Evolutionary conservation across 106 monocot species (phyloP), one percentile per base, ranked within the genome.

Genomic region (Gastrodia elata): DNA sequence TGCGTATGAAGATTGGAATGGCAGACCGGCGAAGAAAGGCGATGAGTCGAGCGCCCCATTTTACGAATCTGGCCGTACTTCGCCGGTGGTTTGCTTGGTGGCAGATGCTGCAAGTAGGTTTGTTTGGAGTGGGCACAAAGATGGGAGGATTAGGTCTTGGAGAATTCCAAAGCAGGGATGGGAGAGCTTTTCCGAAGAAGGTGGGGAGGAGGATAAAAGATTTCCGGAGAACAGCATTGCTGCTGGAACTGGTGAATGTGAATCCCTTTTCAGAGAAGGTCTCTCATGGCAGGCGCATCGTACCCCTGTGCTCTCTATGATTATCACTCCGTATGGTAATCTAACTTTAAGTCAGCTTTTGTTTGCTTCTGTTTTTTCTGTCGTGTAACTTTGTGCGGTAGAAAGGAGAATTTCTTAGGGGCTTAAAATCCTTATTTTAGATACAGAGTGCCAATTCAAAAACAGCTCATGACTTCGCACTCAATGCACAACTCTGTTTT

Each of bases 121-220:
- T 49, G 70, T 97, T 0, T 97, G 92, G 92, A 92, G 82, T 27
- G 96, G 96, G 32, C 96, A 97, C 77, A 97, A 82, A 84, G 96
- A 97, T 71, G 96, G 96, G 6, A 97, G 79, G 82, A 87, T 97
- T 27, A 71, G 88, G 73, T 86, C 86, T 15, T 97, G 96, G 96
- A 86, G 39, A 74, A 83, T 92, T 77, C 83, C 86, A 25, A 61
- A 72, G 68, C 48, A 70, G 41, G 8, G 25, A 32, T 55, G 20
- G 26, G 64, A 24, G 74, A 52, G 35, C 2, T 71, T 11, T 13
- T 37, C 25, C 6, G 13, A 14, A 14, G 64, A 10, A 28, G 64
- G 39, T 30, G 64, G 35, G 5, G 69, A 32, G 5, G 48, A 34
- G 48, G 49, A 35, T n/a, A 41, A 25, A 22, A 44, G 10, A 34